Base-by-base conservation (phyloP, 1,284 basidiomycete genomes). In the Ceratobasidium sp. region DNA sequence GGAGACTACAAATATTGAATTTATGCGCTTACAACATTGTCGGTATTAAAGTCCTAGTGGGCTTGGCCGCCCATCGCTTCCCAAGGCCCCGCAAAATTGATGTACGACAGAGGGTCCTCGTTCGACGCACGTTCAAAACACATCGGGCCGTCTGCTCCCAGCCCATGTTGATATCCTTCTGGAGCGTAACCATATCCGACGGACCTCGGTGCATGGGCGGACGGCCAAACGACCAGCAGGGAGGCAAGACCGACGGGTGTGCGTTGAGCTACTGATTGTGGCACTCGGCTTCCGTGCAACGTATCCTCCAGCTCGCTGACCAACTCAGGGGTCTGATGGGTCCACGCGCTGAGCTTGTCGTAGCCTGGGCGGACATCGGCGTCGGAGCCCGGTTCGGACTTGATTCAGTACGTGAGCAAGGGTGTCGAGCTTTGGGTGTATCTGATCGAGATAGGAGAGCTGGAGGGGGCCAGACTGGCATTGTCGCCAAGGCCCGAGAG, bases 221-320 rank as follows among this genome's bases (percentile, higher is more conserved):
- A 32, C 30, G 45, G 30, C 52, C 61, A 34, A 65, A 65, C 45
- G 46, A 65, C 26, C 46, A 46, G 32, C 50, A 48, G 1, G 61
- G 46, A 2, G 26, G 61, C 48, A 65, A 32, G 32, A 34, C 34
- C 18, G 30, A 46, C 23, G 18, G 61, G 26, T 34, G 57, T 18
- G 34, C 57, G 32, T 59, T 34, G 57, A 59, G 36, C 30, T 34
- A 8, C 32, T 26, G 9, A 34, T 41, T 10, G 57, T 41, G 59
- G 59, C 59, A 41, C 59, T 36, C 59, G 41, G 59, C 59, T 62
- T 41, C 39, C 26, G 43, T 30, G 59, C 43, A 45, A 41, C 59
- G 43, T 45, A 5, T 62, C 41, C 26, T 39, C 59, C 23, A 14
- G 34, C 3, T 9, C 18, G n/a, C 23, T 30, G 18, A 64, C 41